Percentiles rank a stretch among this genome's conserved stretches.
phyloP scores from a whole-genome alignment of 1,284 basidiomycete species.

The Cutaneotrichosporon spelunceum region DNA sequence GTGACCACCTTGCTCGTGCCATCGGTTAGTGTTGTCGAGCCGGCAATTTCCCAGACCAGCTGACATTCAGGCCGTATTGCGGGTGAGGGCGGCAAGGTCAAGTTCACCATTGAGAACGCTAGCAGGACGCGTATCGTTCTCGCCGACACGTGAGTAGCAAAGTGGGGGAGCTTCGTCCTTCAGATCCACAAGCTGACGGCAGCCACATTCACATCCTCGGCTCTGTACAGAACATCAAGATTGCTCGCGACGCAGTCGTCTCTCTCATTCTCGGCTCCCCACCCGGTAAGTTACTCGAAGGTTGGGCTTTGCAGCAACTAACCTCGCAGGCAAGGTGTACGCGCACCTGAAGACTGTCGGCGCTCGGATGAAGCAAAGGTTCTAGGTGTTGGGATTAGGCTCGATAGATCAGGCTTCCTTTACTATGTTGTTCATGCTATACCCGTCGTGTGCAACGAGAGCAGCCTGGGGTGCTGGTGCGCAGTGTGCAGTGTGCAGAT shows the following conservation, averaged over 20 bases:
- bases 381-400: constrained; percentile 35
- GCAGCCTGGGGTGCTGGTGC: neutral
- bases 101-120: constrained; percentile 97
- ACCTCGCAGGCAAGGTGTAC: constrained; percentile 71
- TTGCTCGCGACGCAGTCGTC: constrained; percentile 92
- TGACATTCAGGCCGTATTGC: constrained; percentile 78
- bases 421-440: constrained; percentile 26
- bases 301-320: neutral
- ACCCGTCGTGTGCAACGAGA: constrained; percentile 13
- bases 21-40: constrained; percentile 62
- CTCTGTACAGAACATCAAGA: constrained; percentile 78
- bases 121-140: constrained; percentile 93
- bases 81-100: constrained; percentile 95
- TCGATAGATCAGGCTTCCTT: constrained; percentile 1
- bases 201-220: constrained; percentile 60
- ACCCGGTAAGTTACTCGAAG: constrained; percentile 59
- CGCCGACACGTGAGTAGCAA: constrained; percentile 77
- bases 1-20: constrained; percentile 91
- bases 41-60: neutral
- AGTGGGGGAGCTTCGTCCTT: neutral
- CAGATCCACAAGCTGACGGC: constrained; percentile 3
- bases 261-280: constrained; percentile 92
- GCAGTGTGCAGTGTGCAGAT: neutral
- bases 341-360: constrained; percentile 85
- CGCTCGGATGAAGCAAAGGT: constrained; percentile 85